phyloP scores from a whole-genome alignment of 2,329 filamentous ascomycete species.

The Purpureocillium takamizusanense region DNA sequence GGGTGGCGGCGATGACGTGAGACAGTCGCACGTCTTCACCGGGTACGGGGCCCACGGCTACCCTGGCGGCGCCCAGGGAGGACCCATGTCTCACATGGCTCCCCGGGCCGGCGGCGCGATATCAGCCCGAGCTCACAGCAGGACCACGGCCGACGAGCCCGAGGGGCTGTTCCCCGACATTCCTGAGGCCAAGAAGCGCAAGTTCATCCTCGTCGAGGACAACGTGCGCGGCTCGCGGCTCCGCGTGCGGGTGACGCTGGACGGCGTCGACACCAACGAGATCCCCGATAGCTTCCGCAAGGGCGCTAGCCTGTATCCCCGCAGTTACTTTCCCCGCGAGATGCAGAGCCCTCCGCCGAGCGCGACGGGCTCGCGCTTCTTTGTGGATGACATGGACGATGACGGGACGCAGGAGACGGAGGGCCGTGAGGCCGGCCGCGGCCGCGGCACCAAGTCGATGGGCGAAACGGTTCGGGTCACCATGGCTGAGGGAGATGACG shows the following conservation, averaged over 20 bases:
- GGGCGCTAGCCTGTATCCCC: constrained; percentile 79
- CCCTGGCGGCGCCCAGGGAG: constrained; percentile 36
- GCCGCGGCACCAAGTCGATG: constrained; percentile 20
- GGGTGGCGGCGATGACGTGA: constrained; percentile 52
- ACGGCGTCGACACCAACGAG: constrained; percentile 87
- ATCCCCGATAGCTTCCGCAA: constrained; percentile 94
- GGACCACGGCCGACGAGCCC: constrained; percentile 47
- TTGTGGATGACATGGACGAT: constrained; percentile 54
- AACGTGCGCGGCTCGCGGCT: constrained; percentile 71
- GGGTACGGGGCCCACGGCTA: constrained; percentile 56
- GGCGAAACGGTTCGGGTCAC: constrained; percentile 50
- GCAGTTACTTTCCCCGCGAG: constrained; percentile 85
- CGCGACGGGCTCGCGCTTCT: constrained; percentile 66
- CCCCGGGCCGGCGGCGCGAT: constrained; percentile 26
- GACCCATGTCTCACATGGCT: constrained; percentile 55
- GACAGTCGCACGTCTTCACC: constrained; percentile 66
- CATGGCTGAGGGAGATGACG: constrained; percentile 58
- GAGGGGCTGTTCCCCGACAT: constrained; percentile 77
- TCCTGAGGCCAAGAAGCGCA: constrained; percentile 83
- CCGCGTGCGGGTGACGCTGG: constrained; percentile 85
- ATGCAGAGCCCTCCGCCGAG: constrained; percentile 81
- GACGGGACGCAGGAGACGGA: constrained; percentile 44
- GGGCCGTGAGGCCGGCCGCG: constrained; percentile 31
- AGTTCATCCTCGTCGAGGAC: constrained; percentile 95
- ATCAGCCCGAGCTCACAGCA: constrained; percentile 24